Base-by-base conservation (phyloP, 2,329 filamentous ascomycete genomes). In the Colletotrichum incanum region DNA sequence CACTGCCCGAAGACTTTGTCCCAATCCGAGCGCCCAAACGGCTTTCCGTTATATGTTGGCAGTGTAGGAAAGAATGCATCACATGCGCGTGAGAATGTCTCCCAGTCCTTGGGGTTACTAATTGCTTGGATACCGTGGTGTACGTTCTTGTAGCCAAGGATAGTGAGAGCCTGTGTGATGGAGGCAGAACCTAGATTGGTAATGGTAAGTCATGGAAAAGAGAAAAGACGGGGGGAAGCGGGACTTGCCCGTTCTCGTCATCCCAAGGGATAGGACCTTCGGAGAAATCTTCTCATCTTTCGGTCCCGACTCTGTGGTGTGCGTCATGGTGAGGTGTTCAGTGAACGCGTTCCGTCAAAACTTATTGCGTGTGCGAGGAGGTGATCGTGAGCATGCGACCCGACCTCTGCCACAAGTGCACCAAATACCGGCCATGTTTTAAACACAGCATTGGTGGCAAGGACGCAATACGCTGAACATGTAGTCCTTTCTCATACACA, bases 101-200 rank as follows among this genome's bases (percentile, higher is more conserved):
- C 60, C 77, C 77, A 81, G 14, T 79, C 76, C 28, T 71, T 23
- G 2, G 72, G 61, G 8, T 67, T 62, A 43, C 78, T 72, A 18
- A 81, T 67, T 28, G 73, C 75, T 26, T 78, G 72, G 58, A 78
- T 63, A 7, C 76, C 60, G 23, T 63, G 41, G 28, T 61, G 78
- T 8, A 82, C 80, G 52, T 79, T 75, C 7, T 78, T 58, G 71
- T 81, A 82, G 65, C 80, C 80, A 0, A 82, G 74, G 2, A 77
- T 75, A 0, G 74, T 75, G 45, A 82, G 78, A 1, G 81, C 81
- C 9, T 78, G 72, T 1, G 77, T 76, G 50, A 83, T 78, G n/a
- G 81, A 83, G 1, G 78, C 77, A 23, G 79, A 77, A 8, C 69
- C 69, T 68, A 18, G 2, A 11, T 41, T 5, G 31, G n/a, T 12